Evolutionary conservation across 2,329 filamentous ascomycete genomes (phyloP), one percentile per base, ranked within the genome.

Genomic region (Aspergillus cejpii): DNA sequence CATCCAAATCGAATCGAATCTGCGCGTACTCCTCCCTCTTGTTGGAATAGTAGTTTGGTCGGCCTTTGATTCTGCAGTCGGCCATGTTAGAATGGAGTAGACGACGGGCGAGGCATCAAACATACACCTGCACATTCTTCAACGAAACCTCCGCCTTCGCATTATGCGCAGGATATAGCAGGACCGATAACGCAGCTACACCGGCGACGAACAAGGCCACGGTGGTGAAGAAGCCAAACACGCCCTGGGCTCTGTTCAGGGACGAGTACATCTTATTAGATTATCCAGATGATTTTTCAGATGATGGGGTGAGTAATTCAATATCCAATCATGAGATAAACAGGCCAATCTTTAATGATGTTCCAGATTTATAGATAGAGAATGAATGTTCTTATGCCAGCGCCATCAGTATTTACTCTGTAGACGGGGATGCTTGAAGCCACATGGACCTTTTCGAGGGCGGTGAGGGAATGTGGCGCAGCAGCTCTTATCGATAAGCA

Each of bases 211-310:
- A 79, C 63, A 94, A 92, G 45, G 85, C 84, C 52, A 96, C 89
- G 20, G 89, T 94, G 14, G 92, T 97, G 76, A 97, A 96, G 80
- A 94, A 96, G 68, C 92, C 89, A 67, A 98, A 98, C 66, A 89
- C 84, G 72, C 88, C 91, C 70, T 98, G 92, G 55, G 84, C 69
- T 56, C 92, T 87, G 51, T 86, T 88, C 39, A 94, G 71, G 37
- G 85, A 80, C 63, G 87, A 94, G 71, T 96, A 84, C 92, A 98
- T 97, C 49, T 49, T 76, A 72, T 5, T 34, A 17, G 11, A 11
- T 10, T 34, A 33, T 4, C 7, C 14, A 2, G 15, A 8, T 24
- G 29, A 34, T 15, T 14, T 15, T 31, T 4, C n/a, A 4, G 28
- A 14, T 8, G 6, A 10, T 31, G 1, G 12, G n/a, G 3, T 15